Conservation (phyloP, 1,139 yeast species). For the Diutina scorzettiae region DNA sequence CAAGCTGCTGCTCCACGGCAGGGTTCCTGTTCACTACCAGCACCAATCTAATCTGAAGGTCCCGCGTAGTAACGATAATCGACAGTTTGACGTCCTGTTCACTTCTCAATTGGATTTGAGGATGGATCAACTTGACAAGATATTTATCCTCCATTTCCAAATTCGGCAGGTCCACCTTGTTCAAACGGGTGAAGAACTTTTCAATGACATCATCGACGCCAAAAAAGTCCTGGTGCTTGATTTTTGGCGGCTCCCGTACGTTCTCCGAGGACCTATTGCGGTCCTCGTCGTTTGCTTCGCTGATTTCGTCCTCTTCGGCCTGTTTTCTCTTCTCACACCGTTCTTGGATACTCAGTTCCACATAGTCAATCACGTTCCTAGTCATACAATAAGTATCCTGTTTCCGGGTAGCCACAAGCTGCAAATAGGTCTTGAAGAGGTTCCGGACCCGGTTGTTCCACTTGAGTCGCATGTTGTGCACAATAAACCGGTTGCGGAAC, state of each 20-base stretch:
- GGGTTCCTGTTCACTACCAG: background rate
- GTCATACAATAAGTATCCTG: slow-evolving; percentile 53
- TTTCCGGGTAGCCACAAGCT: slow-evolving; percentile 43
- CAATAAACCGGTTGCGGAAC: slow-evolving; percentile 66
- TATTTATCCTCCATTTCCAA: slow-evolving; percentile 28
- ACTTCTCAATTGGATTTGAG: slow-evolving; percentile 31
- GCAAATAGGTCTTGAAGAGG: slow-evolving; percentile 48
- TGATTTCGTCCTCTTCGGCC: background rate
- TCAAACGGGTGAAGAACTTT: slow-evolving; percentile 22
- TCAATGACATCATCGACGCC: slow-evolving; percentile 24
- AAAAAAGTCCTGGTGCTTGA: slow-evolving; percentile 10
- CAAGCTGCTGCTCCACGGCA: background rate
- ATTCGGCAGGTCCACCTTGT: slow-evolving; percentile 14
- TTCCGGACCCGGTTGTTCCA: slow-evolving; percentile 70
- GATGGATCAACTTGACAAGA: slow-evolving; percentile 30
- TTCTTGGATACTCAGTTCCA: slow-evolving; percentile 16
- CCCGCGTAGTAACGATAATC: background rate
- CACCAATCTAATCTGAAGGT: slow-evolving; percentile 1
- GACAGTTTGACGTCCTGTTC: slow-evolving; percentile 20
- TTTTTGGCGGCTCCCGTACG: background rate
- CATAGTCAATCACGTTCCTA: slow-evolving; percentile 59
- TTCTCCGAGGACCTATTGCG: background rate
- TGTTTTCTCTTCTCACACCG: background rate
- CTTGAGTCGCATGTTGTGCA: slow-evolving; percentile 64
- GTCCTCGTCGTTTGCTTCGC: background rate